Evolutionary conservation across 202 grass and related monocot genomes (phyloP).

Genomic region (Zoysia matrella): DNA sequence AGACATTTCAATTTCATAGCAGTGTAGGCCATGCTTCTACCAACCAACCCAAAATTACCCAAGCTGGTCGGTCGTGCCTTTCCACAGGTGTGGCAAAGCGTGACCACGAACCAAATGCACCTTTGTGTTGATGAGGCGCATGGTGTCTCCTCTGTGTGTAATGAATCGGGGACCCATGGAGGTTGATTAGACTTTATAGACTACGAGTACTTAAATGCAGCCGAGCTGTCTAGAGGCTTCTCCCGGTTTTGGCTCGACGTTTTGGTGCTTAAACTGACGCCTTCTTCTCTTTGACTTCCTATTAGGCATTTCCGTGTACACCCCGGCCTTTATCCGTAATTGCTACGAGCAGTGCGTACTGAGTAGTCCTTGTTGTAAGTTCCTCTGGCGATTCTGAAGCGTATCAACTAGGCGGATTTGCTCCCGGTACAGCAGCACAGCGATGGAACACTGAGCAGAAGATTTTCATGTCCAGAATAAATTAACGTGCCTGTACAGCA

Average conservation of each 20-base stretch:
- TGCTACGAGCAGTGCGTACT: neutral
- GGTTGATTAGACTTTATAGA: conserved; percentile 26
- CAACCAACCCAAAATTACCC: neutral
- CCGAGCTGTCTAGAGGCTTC: conserved; percentile 32
- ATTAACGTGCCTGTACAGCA: neutral
- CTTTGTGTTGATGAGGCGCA: neutral
- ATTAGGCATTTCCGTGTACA: conserved; percentile 16
- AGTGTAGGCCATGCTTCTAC: neutral
- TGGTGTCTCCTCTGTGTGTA: conserved; percentile 13
- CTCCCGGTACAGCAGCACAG: conserved; percentile 33
- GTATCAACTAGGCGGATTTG: conserved; percentile 35
- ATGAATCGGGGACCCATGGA: conserved; percentile 11
- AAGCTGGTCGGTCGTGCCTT: neutral
- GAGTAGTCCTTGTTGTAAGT: neutral
- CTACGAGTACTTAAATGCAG: conserved; percentile 24
- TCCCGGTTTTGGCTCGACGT: neutral
- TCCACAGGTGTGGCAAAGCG: neutral
- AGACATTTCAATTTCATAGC: too few species aligned
- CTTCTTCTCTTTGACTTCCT: conserved; percentile 15
- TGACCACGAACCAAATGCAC: neutral
- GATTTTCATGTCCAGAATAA: conserved; percentile 5
- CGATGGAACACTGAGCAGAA: conserved; percentile 15
- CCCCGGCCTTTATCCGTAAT: conserved; percentile 16
- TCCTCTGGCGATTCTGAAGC: neutral
- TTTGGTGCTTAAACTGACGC: neutral